Percentiles rank a stretch among this genome's conserved stretches.
Evolutionary conservation across 2,329 filamentous ascomycete species (phyloP).

Genomic region (Chrysosporium queenslandicum): DNA sequence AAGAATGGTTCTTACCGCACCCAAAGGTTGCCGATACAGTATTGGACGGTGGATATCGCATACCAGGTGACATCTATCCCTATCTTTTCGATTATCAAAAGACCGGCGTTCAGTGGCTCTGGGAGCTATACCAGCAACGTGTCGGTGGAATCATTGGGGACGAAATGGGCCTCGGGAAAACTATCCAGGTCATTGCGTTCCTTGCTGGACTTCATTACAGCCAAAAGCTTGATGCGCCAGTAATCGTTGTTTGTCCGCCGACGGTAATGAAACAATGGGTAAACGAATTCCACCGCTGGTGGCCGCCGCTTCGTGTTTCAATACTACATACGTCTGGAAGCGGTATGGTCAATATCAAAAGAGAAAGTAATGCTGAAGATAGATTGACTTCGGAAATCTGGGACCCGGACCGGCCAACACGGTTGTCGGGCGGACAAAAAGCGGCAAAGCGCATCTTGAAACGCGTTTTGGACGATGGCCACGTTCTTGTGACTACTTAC

Average conservation of each 20-base stretch:
- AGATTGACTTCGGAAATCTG: slow-evolving; percentile 50
- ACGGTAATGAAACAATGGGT: slow-evolving; percentile 97
- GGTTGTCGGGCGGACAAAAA: slow-evolving; percentile 46
- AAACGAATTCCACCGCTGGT: slow-evolving; percentile 97
- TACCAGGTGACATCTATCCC: slow-evolving; percentile 88
- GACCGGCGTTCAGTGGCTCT: slow-evolving; percentile 91
- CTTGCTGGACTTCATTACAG: slow-evolving; percentile 88
- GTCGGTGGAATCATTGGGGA: slow-evolving; percentile 94
- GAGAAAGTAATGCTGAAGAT: slow-evolving; percentile 53
- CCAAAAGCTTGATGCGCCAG: slow-evolving; percentile 68
- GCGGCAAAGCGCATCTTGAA: slow-evolving; percentile 72
- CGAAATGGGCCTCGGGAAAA: slow-evolving; percentile 98
- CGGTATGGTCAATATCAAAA: slow-evolving; percentile 75
- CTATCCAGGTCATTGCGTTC: slow-evolving; percentile 69
- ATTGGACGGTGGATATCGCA: slow-evolving; percentile 63
- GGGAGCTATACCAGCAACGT: slow-evolving; percentile 77
- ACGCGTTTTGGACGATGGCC: slow-evolving; percentile 70
- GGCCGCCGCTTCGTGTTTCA: slow-evolving; percentile 93
- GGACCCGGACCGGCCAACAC: slow-evolving; percentile 34
- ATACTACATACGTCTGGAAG: slow-evolving; percentile 93
- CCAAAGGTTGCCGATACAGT: slow-evolving; percentile 68
- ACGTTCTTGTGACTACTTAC: slow-evolving; percentile 92
- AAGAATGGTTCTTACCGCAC: slow-evolving; percentile 78
- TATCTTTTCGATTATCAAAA: slow-evolving; percentile 95
- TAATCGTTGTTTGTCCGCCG: slow-evolving; percentile 85